A percentile compares a stretch with the other conserved stretches of the same genome.
phyloP scores from a whole-genome alignment of 1,284 basidiomycete species.

The Tilletia caries region DNA sequence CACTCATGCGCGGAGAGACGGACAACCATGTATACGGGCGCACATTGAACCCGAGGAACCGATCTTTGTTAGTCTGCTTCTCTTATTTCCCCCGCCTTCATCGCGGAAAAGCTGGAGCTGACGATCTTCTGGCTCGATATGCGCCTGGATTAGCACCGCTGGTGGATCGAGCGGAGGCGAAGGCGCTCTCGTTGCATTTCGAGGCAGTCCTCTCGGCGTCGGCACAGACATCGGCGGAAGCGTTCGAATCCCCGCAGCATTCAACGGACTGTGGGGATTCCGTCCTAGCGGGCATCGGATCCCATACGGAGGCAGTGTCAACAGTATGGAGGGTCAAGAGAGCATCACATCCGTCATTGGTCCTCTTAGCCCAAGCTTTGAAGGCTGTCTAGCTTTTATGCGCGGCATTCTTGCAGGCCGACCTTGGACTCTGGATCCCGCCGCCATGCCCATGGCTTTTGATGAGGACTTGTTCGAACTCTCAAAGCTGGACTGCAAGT shows the following conservation, averaged over 20 bases:
- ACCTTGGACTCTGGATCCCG: slow-evolving; percentile 15
- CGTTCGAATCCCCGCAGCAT: slow-evolving; percentile 64
- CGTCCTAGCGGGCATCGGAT: slow-evolving; percentile 69
- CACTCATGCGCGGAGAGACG: slow-evolving; percentile 54
- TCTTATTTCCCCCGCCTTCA: too few relatives aligned
- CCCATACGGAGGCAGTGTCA: slow-evolving; percentile 63
- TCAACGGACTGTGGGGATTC: slow-evolving; percentile 68
- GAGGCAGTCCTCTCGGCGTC: slow-evolving; percentile 62
- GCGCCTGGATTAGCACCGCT: slow-evolving; percentile 36
- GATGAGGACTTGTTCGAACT: slow-evolving; percentile 27
- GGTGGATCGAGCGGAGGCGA: slow-evolving; percentile 69
- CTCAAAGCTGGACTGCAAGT: slow-evolving; percentile 22
- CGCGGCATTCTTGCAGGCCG: background rate
- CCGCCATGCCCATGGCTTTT: slow-evolving; percentile 24
- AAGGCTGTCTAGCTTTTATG: background rate
- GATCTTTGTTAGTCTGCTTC: slow-evolving; percentile 54
- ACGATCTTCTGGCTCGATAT: background rate
- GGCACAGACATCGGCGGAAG: slow-evolving; percentile 70
- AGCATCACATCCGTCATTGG: slow-evolving; percentile 5
- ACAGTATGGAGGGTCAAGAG: slow-evolving; percentile 55
- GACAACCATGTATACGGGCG: slow-evolving; percentile 66
- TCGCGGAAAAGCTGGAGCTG: background rate
- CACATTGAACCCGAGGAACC: slow-evolving; percentile 66
- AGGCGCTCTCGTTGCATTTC: slow-evolving; percentile 63
- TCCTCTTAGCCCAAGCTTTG: background rate